phyloP scores from a whole-genome alignment of 2,329 filamentous ascomycete genomes.

The Amauroascus verrucosus region DNA sequence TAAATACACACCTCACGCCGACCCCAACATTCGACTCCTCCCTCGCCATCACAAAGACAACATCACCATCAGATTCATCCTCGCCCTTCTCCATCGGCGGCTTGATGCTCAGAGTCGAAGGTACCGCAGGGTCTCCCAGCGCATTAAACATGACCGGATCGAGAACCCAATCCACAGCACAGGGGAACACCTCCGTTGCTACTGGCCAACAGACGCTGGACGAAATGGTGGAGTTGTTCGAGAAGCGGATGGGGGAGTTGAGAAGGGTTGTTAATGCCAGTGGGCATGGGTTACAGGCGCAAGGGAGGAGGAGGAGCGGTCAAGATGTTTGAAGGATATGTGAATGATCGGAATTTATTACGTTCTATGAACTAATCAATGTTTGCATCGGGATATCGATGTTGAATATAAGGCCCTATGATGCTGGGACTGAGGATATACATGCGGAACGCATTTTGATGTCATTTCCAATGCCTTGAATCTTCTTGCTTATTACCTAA shows the following conservation, averaged over 20 bases:
- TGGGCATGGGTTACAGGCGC: not conserved
- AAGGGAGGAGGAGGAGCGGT: not conserved
- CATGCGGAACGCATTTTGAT: no score
- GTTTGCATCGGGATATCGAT: no score
- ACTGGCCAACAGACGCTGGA: slow-evolving; percentile 27
- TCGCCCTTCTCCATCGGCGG: slow-evolving; percentile 34
- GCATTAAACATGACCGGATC: slow-evolving; percentile 16
- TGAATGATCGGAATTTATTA: not conserved
- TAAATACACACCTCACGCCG: slow-evolving; percentile 43
- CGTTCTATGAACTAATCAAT: no score
- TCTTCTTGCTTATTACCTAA: no score
- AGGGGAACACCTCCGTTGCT: not conserved
- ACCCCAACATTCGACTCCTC: slow-evolving; percentile 52
- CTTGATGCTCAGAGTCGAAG: slow-evolving; percentile 39
- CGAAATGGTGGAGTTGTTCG: slow-evolving; percentile 40
- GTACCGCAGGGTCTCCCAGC: slow-evolving; percentile 27
- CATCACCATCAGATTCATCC: not conserved
- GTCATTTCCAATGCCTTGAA: no score
- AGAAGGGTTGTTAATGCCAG: slow-evolving; percentile 34
- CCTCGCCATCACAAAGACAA: slow-evolving; percentile 27
- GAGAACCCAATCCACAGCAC: not conserved
- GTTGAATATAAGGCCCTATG: no score
- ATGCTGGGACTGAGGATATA: no score
- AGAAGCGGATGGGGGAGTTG: slow-evolving; percentile 36
- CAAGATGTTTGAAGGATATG: not conserved